phyloP scores from a whole-genome alignment of 169 alveolate species.

The Cryptosporidium ryanae region DNA sequence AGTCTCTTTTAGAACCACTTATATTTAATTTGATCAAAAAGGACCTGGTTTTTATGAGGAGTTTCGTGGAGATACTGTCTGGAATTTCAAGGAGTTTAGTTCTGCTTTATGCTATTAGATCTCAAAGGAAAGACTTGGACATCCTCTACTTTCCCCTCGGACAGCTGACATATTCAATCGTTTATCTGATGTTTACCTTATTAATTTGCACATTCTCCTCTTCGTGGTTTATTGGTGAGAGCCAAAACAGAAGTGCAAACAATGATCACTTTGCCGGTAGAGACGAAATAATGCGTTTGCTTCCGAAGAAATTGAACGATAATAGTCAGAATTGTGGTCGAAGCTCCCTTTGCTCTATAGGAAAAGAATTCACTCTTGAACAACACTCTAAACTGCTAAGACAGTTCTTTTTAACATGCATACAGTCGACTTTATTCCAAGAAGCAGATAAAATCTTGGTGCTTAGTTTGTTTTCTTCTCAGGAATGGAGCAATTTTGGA shows the following conservation, averaged over 20 bases:
- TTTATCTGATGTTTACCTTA: constrained; percentile 2
- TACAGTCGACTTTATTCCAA: constrained; percentile 24
- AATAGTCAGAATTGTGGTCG: neutral
- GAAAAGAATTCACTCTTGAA: constrained; percentile 6
- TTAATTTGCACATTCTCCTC: neutral
- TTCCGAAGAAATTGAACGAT: neutral
- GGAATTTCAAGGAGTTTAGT: constrained; percentile 45
- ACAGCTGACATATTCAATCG: constrained; percentile 22
- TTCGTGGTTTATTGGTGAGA: neutral
- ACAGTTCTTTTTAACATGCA: constrained; percentile 12
- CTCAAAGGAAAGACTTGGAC: neutral
- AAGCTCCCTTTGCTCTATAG: no score
- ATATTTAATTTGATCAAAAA: constrained; percentile 9
- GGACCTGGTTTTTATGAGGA: constrained; percentile 41
- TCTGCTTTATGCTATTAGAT: neutral
- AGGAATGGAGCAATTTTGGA: constrained; percentile 67
- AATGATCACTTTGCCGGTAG: no score
- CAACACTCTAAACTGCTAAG: constrained; percentile 6
- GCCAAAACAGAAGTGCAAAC: neutral
- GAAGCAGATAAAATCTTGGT: constrained; percentile 64
- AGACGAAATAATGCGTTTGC: neutral
- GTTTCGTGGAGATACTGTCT: constrained; percentile 32
- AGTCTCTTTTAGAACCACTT: constrained; percentile 35
- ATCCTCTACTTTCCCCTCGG: constrained; percentile 43
- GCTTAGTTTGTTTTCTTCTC: constrained; percentile 8